These are phyloP conservation scores for Madurella fahalii DNA, from an alignment of 2,329 filamentous ascomycete genomes.

Conservation along the genomic window DNA sequence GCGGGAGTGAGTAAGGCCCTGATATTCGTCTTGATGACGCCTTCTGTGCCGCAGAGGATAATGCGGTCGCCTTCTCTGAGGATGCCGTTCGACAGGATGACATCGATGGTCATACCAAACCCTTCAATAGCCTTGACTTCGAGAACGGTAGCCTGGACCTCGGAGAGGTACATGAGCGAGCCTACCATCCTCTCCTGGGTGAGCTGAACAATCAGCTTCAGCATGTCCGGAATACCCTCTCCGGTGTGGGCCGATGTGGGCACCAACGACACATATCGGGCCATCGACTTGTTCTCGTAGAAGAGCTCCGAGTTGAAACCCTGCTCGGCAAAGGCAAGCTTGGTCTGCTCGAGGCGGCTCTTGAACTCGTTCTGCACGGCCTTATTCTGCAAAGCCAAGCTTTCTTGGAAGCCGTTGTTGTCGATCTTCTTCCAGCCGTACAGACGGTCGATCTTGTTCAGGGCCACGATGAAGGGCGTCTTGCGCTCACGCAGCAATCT, in stretches of 20 bases:
- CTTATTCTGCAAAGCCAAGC: constrained; percentile 83
- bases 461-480: constrained; percentile 95
- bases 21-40: constrained; percentile 91
- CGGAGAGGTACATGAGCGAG: constrained; percentile 95
- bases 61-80: constrained; percentile 91
- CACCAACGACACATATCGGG: constrained; percentile 88
- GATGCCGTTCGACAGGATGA: constrained; percentile 93
- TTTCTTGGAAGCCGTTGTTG: constrained; percentile 97
- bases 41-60: constrained; percentile 93
- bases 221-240: constrained; percentile 97
- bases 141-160: constrained; percentile 95
- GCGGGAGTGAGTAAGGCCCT: constrained; percentile 90
- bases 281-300: constrained; percentile 98
- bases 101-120: constrained; percentile 97
- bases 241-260: constrained; percentile 98
- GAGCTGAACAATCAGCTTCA: constrained; percentile 87
- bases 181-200: constrained; percentile 97
- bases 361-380: constrained; percentile 91
- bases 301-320: constrained; percentile 97
- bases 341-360: constrained; percentile 84
- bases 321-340: constrained; percentile 90
- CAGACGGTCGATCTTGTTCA: constrained; percentile 99
- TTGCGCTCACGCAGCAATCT: constrained; percentile 85
- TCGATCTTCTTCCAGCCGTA: constrained; percentile 99
- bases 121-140: constrained; percentile 99